A percentile compares a stretch with the other conserved stretches of the same genome.
Evolutionary conservation across 371 early-diverging fungal species (phyloP).

Genomic region (Capillidium rhysosporum): DNA sequence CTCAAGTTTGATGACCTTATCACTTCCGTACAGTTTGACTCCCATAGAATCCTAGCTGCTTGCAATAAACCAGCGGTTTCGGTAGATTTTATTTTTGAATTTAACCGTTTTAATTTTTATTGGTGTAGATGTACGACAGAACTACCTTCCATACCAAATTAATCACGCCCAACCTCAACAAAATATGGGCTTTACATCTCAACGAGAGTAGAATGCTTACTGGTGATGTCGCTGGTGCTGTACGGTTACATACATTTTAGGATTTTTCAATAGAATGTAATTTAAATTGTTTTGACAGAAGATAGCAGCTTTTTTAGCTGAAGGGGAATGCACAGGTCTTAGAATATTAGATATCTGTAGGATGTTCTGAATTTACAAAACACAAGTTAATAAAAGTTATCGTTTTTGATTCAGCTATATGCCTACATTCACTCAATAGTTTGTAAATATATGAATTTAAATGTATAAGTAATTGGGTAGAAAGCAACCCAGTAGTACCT

Average conservation of each 20-base stretch:
- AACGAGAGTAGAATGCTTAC: not conserved
- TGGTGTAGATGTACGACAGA: not conserved
- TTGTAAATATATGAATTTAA: too few relatives aligned
- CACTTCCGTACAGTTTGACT: slow-evolving; percentile 32
- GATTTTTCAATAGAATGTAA: too few relatives aligned
- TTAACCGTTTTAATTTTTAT: not conserved
- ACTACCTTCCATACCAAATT: not conserved
- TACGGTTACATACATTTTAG: not conserved
- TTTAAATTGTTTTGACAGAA: too few relatives aligned
- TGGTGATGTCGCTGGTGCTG: not conserved
- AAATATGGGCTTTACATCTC: not conserved
- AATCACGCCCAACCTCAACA: not conserved
- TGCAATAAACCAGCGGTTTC: not conserved
- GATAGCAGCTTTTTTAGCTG: too few relatives aligned
- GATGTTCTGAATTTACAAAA: too few relatives aligned
- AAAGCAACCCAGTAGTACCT: too few relatives aligned
- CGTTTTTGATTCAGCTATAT: too few relatives aligned
- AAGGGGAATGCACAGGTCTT: too few relatives aligned
- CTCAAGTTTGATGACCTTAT: slow-evolving; percentile 29
- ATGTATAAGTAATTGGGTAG: too few relatives aligned
- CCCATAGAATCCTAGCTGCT: slow-evolving; percentile 21
- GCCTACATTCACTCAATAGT: too few relatives aligned
- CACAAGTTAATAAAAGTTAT: too few relatives aligned
- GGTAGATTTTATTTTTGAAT: not conserved
- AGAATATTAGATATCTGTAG: too few relatives aligned